A percentile compares a stretch with the other conserved stretches of the same genome.
Evolutionary conservation across 2,329 filamentous ascomycete species (phyloP).

Genomic region (Pseudodiploospora longispora): DNA sequence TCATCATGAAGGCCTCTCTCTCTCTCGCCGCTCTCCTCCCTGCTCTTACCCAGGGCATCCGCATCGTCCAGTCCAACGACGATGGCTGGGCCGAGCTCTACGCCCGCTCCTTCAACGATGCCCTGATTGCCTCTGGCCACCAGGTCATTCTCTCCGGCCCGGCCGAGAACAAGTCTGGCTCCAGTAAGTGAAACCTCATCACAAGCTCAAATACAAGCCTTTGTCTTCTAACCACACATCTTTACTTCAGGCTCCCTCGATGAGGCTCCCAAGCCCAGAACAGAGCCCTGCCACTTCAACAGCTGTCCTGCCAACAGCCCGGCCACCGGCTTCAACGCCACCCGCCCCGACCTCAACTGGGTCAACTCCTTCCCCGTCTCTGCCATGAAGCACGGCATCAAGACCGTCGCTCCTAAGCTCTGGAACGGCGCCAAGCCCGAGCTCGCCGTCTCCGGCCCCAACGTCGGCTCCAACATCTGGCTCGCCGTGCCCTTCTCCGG

Average conservation of each 20-base stretch:
- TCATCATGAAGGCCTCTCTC: conserved; percentile 17
- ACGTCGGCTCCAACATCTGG: conserved; percentile 51
- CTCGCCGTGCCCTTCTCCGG: conserved; percentile 51
- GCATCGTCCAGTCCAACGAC: conserved; percentile 60
- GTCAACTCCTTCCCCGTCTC: conserved; percentile 63
- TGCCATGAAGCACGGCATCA: conserved; percentile 7
- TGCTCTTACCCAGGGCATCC: conserved; percentile 27
- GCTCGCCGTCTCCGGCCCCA: conserved; percentile 58
- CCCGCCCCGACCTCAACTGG: conserved; percentile 55
- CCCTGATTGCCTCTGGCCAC: conserved; percentile 47
- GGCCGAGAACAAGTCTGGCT: conserved; percentile 58
- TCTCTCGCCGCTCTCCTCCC: conserved; percentile 14
- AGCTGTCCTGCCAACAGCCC: conserved; percentile 52
- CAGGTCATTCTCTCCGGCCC: conserved; percentile 57
- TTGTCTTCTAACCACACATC: not conserved
- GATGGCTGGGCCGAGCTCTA: conserved; percentile 69
- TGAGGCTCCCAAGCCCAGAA: conserved; percentile 37
- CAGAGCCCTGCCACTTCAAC: conserved; percentile 48
- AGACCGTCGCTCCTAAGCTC: conserved; percentile 2
- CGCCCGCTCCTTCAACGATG: conserved; percentile 50
- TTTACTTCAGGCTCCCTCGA: conserved; percentile 39
- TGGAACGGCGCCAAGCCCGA: conserved; percentile 41
- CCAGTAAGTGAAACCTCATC: conserved; percentile 30
- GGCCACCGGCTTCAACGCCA: conserved; percentile 47
- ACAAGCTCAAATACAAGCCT: no score